Evolutionary conservation across 805 yeast genomes (phyloP).

Genomic region (Debaryomyces castellii): DNA sequence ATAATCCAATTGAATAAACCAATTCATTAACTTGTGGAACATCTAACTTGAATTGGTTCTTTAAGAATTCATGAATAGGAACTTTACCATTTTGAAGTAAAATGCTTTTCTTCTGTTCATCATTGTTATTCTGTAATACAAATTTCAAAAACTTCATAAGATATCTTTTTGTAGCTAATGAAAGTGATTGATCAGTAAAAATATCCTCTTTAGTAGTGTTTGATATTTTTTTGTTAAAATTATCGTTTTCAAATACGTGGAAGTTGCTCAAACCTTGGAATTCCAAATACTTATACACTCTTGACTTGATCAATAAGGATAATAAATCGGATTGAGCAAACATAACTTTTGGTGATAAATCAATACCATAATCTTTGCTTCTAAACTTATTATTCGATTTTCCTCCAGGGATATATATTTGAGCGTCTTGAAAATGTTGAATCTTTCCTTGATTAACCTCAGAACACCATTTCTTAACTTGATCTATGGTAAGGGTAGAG

Average conservation of each 20-base stretch:
- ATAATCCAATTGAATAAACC: slow-evolving; percentile 81
- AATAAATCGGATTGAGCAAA: slow-evolving; percentile 90
- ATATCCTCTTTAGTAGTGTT: slow-evolving; percentile 86
- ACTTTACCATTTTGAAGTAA: slow-evolving; percentile 56
- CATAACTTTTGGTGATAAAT: slow-evolving; percentile 80
- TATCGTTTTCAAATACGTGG: slow-evolving; percentile 92
- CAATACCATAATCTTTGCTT: slow-evolving; percentile 81
- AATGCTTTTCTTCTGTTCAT: slow-evolving; percentile 57
- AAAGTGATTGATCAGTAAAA: slow-evolving; percentile 80
- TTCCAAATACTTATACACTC: slow-evolving; percentile 89
- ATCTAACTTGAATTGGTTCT: slow-evolving; percentile 66
- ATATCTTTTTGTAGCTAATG: slow-evolving; percentile 73
- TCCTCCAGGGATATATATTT: slow-evolving; percentile 69
- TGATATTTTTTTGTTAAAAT: slow-evolving; percentile 75
- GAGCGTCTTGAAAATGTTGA: slow-evolving; percentile 64
- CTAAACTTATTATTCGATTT: slow-evolving; percentile 49
- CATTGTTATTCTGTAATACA: slow-evolving; percentile 57
- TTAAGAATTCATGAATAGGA: slow-evolving; percentile 60
- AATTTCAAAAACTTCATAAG: slow-evolving; percentile 92
- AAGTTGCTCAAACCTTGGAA: slow-evolving; percentile 85
- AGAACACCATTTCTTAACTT: slow-evolving; percentile 78
- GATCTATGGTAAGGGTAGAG: slow-evolving; percentile 85
- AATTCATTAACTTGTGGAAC: slow-evolving; percentile 78
- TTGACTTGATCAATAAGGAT: slow-evolving; percentile 71
- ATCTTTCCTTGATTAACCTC: slow-evolving; percentile 54